Conservation (phyloP, 2,329 filamentous ascomycete species). For the Colletotrichum graminicola region DNA sequence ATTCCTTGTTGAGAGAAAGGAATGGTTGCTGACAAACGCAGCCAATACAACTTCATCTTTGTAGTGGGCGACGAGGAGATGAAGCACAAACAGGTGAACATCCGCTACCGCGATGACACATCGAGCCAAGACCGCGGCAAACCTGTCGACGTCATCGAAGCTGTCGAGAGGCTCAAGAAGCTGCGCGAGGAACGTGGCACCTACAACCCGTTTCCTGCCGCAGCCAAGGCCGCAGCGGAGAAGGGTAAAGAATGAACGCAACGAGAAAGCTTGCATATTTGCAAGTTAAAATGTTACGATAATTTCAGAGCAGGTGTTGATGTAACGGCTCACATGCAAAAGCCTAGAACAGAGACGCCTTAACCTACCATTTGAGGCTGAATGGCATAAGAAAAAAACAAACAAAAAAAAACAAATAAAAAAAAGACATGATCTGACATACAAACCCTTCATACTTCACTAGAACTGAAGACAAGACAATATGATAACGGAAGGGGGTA, state of each 20-base stretch:
- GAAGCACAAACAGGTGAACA: slow-evolving; percentile 71
- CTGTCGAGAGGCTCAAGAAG: slow-evolving; percentile 65
- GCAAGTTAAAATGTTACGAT: slow-evolving; percentile 15
- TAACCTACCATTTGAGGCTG: slow-evolving; percentile 1
- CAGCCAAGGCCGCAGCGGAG: slow-evolving; percentile 38
- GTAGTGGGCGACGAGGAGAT: slow-evolving; percentile 74
- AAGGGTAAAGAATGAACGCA: slow-evolving; percentile 43
- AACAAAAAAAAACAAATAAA: neutral
- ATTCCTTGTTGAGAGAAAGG: neutral
- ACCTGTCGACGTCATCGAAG: slow-evolving; percentile 68
- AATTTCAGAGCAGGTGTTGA: slow-evolving; percentile 1
- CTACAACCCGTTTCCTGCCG: slow-evolving; percentile 53
- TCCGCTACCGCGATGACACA: slow-evolving; percentile 73
- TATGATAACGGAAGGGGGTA: slow-evolving; percentile 22
- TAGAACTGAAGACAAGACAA: neutral
- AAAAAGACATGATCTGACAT: neutral
- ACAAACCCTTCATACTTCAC: neutral
- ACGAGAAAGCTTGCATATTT: slow-evolving; percentile 2
- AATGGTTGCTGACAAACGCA: slow-evolving; percentile 43
- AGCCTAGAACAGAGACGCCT: slow-evolving; percentile 5
- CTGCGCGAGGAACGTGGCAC: slow-evolving; percentile 62
- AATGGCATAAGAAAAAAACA: neutral
- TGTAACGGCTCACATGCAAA: neutral
- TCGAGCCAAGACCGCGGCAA: slow-evolving; percentile 72
- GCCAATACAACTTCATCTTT: slow-evolving; percentile 46